These are phyloP conservation scores for Gamarada debralockiae DNA, from an alignment of 495 filamentous ascomycete genomes.

Conservation along the genomic window DNA sequence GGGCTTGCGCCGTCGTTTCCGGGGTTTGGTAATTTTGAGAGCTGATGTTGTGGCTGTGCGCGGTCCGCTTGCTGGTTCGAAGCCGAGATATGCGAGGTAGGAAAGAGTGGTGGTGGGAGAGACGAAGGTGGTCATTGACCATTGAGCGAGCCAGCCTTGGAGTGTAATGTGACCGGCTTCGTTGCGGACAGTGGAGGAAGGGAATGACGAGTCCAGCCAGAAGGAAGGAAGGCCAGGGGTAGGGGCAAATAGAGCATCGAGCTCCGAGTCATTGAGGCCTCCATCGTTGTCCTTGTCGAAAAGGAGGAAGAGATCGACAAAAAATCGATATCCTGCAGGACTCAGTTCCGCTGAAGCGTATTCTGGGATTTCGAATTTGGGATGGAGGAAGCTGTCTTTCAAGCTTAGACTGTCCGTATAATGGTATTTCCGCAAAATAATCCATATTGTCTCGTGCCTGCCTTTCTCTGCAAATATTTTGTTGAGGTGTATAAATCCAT, in stretches of 20 bases:
- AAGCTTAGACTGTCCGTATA: conserved; percentile 92
- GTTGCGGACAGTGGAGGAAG: conserved; percentile 89
- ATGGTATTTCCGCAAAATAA: conserved; percentile 90
- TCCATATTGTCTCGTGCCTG: conserved; percentile 97
- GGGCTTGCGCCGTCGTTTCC: conserved; percentile 75
- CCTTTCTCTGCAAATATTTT: conserved; percentile 96
- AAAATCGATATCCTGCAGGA: conserved; percentile 93
- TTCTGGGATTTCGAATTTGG: conserved; percentile 88
- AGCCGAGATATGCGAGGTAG: conserved; percentile 94
- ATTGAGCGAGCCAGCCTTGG: conserved; percentile 97
- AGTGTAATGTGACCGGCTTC: conserved; percentile 94
- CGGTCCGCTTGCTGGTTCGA: conserved; percentile 58
- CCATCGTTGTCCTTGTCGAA: conserved; percentile 98
- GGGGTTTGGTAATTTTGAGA: conserved; percentile 85
- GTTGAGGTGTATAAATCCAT: conserved; percentile 84
- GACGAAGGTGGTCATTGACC: conserved; percentile 99
- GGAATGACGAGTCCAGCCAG: conserved; percentile 84
- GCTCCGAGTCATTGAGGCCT: conserved; percentile 79
- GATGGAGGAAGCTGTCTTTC: conserved; percentile 86
- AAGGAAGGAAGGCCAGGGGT: conserved; percentile 83
- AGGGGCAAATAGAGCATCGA: conserved; percentile 84
- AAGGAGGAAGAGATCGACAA: conserved; percentile 90
- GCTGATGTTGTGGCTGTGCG: conserved; percentile 72
- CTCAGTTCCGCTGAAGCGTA: conserved; percentile 91
- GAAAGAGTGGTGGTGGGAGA: conserved; percentile 92